Conservation (phyloP, 768 basidiomycete species). For the Rhodotorula kratochvilovae region DNA sequence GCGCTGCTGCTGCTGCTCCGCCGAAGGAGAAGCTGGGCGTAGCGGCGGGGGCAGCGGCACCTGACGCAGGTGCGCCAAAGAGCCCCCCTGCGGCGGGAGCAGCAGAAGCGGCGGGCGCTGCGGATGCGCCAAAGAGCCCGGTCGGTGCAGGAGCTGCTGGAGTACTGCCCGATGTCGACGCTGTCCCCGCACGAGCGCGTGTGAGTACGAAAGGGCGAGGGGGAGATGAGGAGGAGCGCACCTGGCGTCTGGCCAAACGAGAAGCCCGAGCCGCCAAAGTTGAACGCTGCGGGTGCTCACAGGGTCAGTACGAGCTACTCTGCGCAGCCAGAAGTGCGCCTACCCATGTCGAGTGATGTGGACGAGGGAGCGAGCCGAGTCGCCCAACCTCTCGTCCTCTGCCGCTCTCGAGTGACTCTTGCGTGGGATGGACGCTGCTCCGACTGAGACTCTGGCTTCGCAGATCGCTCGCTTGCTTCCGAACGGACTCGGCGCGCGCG, state of each 20-base stretch:
- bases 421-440: neutral
- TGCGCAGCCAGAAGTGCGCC: neutral
- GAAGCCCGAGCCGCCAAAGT: conserved; percentile 33
- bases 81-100: neutral
- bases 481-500: conserved; percentile 37
- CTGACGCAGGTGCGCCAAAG: neutral
- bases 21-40: neutral
- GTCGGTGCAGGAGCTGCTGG: neutral
- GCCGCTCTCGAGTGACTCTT: neutral
- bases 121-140: conserved; percentile 1
- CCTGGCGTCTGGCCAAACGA: conserved; percentile 27
- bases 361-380: neutral
- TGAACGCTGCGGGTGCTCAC: conserved; percentile 19
- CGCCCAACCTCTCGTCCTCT: neutral
- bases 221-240: neutral
- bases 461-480: conserved; percentile 26
- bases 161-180: conserved; percentile 15
- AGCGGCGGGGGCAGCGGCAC: neutral
- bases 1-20: neutral
- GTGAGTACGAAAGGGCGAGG: neutral
- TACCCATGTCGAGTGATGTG: neutral
- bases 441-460: neutral
- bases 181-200: neutral
- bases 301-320: neutral
- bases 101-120: neutral